Base-by-base conservation (phyloP, 164 flowering plant species). In the Brasenia schreberi region DNA sequence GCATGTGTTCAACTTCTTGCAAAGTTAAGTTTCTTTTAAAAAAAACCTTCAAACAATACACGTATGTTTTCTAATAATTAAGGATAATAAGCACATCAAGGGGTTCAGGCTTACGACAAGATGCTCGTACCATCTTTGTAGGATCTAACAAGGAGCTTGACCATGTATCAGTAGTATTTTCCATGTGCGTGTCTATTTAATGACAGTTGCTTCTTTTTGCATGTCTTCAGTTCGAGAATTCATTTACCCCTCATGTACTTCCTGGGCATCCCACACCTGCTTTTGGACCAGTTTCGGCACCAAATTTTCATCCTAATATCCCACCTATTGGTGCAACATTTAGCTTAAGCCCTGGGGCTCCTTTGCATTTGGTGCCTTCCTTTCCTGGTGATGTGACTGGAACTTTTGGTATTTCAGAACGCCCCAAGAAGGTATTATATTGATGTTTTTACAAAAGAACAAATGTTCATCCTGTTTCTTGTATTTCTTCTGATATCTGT, bases 381-480 rank as follows among this genome's bases (percentile, higher is more conserved):
- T 91, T 89, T 68, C 71, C 84, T 65, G 89, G 75, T 65, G 95
- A 90, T 76, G 74, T 77, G 43, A 89, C 81, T 81, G 93, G 90
- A 42, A 68, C 71, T 73, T 70, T 85, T 58, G 68, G 66, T 77
- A 66, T 75, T 66, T 74, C 94, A 68, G 97, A 89, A n/a, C 96
- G 95, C 43, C 99, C 99, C 3, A 91, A 86, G 76, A 94, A 94
- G 92, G 99, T 91, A 63, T n/a, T 5, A n/a, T 61, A 61, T n/a
- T 61, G 19, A 61, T 18, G 9, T 18, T 18, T 4, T 61, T 18
- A 7, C 18, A 18, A 11, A 61, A n/a, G 18, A 10, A 61, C 19
- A 18, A 61, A 23, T 18, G 18, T 61, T 18, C 60, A 23, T 61
- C 23, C 63, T n/a, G n/a, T 61, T 18, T 18, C n/a, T n/a, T 7